Base-by-base conservation (phyloP, 495 filamentous ascomycete genomes). In the Aeminium ludgeri region DNA sequence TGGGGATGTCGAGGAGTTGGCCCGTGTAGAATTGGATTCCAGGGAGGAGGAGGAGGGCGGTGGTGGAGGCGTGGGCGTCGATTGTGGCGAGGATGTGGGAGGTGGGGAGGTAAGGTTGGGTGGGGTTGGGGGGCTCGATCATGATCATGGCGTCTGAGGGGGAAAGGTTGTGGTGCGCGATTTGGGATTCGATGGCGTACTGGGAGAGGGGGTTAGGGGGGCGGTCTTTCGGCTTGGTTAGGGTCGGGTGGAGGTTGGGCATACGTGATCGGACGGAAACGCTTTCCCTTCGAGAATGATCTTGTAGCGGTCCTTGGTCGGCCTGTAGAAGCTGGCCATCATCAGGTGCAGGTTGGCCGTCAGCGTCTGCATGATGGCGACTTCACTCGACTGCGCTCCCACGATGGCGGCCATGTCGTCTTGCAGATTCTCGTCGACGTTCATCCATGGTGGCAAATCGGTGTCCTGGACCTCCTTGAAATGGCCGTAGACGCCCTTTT, bases 1-100 rank as follows among this genome's bases (percentile, higher is more conserved):
- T 68, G 34, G 70, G 66, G 35, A 97, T 85, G 55, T 96, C 83
- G 34, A 97, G 73, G 46, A 80, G 74, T 53, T 95, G 86, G 43
- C 89, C 89, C 0, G 83, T 91, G 58, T 94, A 96, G 65, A 81
- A 97, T 55, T 97, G 89, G 43, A 97, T 75, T 2, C 82, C 91
- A 0, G 87, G 83, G 13, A 97, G 73, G 29, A 95, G 69, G 28
- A 96, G 59, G 20, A 97, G 55, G 11, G 86, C 81, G 11, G 87
- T 83, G 20, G 66, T 68, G 15, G 70, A 62, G 17, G 82, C 83
- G 55, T 97, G 79, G 11, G 73, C 61, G 41, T 77, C 74, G 50
- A 97, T 92, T 15, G 73, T 63, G 30, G 70, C 68, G 32, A 86
- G 65, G 36, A 97, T 82, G 17, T 86, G 69, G 39, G 74, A 59